These are phyloP conservation scores for Lophiotrema nucula DNA, from an alignment of 495 filamentous ascomycete species.

Conservation along the genomic window DNA sequence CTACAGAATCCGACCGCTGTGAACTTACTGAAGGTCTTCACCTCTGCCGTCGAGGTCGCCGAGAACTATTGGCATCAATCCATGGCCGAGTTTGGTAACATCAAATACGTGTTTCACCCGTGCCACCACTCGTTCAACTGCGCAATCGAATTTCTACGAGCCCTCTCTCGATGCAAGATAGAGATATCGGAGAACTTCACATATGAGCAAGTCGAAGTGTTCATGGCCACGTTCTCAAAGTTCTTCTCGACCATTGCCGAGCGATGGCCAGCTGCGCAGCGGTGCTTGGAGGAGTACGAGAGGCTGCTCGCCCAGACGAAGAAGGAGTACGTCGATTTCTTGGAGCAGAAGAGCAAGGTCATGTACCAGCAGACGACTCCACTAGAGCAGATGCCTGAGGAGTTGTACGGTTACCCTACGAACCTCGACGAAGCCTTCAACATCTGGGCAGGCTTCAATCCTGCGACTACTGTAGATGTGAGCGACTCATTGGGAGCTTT, in stretches of 20 bases:
- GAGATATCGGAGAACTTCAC: conserved; percentile 18
- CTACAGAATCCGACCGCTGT: conserved; percentile 8
- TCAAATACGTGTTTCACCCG: conserved; percentile 29
- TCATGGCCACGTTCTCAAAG: conserved; percentile 15
- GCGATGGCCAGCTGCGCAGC: conserved; percentile 21
- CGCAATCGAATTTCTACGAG: conserved; percentile 21
- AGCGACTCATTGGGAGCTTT: conserved; percentile 1
- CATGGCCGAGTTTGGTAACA: conserved; percentile 15
- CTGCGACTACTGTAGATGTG: conserved; percentile 7
- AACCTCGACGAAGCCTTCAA: conserved; percentile 13
- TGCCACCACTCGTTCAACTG: conserved; percentile 18
- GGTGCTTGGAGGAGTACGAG: conserved; percentile 28
- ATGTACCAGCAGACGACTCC: background rate
- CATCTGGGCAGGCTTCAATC: conserved; percentile 19
- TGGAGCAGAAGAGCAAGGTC: conserved; percentile 8
- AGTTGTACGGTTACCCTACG: conserved; percentile 8
- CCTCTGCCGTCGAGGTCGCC: conserved; percentile 11
- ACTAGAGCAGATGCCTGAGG: background rate
- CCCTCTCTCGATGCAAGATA: conserved; percentile 10
- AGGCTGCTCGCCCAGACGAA: conserved; percentile 10
- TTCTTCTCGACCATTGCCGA: conserved; percentile 24
- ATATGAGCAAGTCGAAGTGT: conserved; percentile 14
- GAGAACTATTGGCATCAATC: conserved; percentile 21
- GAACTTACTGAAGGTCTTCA: conserved; percentile 10
- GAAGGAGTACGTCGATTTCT: conserved; percentile 24